These are phyloP conservation scores for Nyssa sinensis DNA, from an alignment of 148 eudicot genomes.

Conservation along the genomic window DNA sequence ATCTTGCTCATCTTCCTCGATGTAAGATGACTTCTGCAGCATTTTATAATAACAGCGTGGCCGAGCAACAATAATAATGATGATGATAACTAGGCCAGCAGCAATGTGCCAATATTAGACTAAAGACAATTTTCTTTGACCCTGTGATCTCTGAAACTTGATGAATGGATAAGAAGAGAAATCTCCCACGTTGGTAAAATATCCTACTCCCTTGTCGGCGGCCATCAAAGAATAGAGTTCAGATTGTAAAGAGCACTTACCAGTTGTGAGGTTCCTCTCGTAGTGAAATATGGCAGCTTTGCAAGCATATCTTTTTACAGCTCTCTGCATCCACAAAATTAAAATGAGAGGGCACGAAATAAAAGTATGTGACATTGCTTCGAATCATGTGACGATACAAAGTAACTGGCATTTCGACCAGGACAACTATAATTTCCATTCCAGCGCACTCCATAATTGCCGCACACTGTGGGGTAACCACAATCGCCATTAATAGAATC, in stretches of 20 bases:
- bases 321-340: not conserved
- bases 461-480: slow-evolving; percentile 17
- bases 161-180: slow-evolving; percentile 9
- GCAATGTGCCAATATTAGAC: slow-evolving; percentile 1
- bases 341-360: not conserved
- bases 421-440: slow-evolving; percentile 12
- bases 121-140: not conserved
- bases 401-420: not conserved
- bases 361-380: slow-evolving; percentile 5
- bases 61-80: not conserved
- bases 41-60: too few species aligned
- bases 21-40: not conserved
- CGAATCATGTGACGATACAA: too few species aligned
- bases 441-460: slow-evolving; percentile 19
- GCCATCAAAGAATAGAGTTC: slow-evolving; percentile 9
- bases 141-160: slow-evolving; percentile 18
- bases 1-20: not conserved
- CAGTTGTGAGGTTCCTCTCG: not conserved
- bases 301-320: slow-evolving; percentile 18
- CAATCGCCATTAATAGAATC: not conserved
- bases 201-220: not conserved
- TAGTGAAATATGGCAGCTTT: slow-evolving; percentile 13
- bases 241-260: not conserved
- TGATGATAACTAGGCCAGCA: not conserved
- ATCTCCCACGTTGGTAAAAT: too few species aligned